Percentiles rank a stretch among this genome's conserved stretches.
Conservation (phyloP, 2,329 filamentous ascomycete genomes). For the Colletotrichum sansevieriae region DNA sequence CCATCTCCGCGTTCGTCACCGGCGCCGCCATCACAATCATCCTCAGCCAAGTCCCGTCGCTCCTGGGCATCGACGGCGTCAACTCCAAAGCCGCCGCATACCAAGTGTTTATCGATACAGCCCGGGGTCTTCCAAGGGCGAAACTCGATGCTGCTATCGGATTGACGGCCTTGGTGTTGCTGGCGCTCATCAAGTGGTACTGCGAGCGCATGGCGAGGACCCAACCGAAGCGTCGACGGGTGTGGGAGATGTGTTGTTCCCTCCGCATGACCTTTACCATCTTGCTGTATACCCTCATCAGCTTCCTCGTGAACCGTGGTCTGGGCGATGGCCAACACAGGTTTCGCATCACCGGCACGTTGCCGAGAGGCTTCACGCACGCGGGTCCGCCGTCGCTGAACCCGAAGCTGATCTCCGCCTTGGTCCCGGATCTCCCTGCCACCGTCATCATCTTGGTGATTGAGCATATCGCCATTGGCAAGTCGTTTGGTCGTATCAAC, state of each 20-base stretch:
- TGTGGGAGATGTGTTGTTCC: constrained; percentile 81
- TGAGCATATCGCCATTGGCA: constrained; percentile 87
- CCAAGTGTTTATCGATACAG: constrained; percentile 63
- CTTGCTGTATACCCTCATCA: constrained; percentile 80
- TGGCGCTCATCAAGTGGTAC: constrained; percentile 69
- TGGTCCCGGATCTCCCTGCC: constrained; percentile 75
- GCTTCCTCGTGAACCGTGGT: constrained; percentile 74
- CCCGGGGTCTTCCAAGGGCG: constrained; percentile 60
- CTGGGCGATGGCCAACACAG: constrained; percentile 59
- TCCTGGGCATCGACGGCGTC: constrained; percentile 64
- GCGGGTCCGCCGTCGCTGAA: constrained; percentile 71
- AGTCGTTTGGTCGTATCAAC: constrained; percentile 83
- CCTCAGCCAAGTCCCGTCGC: constrained; percentile 62
- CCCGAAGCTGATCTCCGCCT: constrained; percentile 65
- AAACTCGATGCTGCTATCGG: constrained; percentile 81
- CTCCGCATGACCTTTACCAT: constrained; percentile 82
- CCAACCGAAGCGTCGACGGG: constrained; percentile 70
- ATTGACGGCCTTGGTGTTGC: constrained; percentile 74
- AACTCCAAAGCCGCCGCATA: constrained; percentile 64
- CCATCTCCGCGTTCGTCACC: constrained; percentile 68
- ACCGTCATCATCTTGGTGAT: constrained; percentile 83
- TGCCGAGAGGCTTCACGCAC: constrained; percentile 68
- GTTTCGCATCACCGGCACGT: constrained; percentile 72
- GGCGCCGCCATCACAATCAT: constrained; percentile 65
- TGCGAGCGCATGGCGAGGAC: constrained; percentile 73